Percentiles rank a stretch among this genome's conserved stretches.
phyloP scores from a whole-genome alignment of 179 eudicot species.

The Spinacia oleracea region DNA sequence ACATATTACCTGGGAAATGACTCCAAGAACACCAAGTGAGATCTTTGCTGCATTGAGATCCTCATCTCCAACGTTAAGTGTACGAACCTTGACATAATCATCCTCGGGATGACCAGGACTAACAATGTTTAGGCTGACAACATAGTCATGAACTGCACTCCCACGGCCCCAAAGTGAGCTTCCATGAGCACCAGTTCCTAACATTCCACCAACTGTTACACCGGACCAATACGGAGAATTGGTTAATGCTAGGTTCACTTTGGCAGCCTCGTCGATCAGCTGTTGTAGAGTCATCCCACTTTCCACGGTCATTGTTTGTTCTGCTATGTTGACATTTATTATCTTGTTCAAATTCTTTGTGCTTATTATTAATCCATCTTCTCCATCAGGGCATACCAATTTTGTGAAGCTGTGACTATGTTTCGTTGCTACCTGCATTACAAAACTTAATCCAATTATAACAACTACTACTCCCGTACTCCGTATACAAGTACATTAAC shows the following conservation, averaged over 20 bases:
- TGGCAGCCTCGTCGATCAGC: conserved; percentile 33
- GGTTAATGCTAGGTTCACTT: conserved; percentile 33
- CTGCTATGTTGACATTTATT: not conserved
- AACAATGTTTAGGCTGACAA: conserved; percentile 34
- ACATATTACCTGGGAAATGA: conserved; percentile 38
- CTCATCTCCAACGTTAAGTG: conserved; percentile 17
- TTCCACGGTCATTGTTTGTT: conserved; percentile 31
- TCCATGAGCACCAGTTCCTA: conserved; percentile 39
- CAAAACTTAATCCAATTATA: not conserved
- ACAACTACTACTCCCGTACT: no score
- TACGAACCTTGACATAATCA: conserved; percentile 29
- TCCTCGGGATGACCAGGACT: conserved; percentile 29
- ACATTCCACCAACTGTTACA: conserved; percentile 38
- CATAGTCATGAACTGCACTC: conserved; percentile 40
- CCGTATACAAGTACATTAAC: no score
- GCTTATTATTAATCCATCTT: conserved; percentile 35
- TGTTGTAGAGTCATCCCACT: conserved; percentile 32
- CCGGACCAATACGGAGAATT: conserved; percentile 40
- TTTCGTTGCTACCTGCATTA: conserved; percentile 24
- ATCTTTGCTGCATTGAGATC: conserved; percentile 36
- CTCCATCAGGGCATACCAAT: conserved; percentile 38
- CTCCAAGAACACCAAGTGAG: conserved; percentile 46
- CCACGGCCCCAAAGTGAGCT: conserved; percentile 39
- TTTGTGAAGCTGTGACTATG: conserved; percentile 35
- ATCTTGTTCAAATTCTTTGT: conserved; percentile 32